phyloP scores from a whole-genome alignment of 768 basidiomycete species.

The Boletus sensibilis region DNA sequence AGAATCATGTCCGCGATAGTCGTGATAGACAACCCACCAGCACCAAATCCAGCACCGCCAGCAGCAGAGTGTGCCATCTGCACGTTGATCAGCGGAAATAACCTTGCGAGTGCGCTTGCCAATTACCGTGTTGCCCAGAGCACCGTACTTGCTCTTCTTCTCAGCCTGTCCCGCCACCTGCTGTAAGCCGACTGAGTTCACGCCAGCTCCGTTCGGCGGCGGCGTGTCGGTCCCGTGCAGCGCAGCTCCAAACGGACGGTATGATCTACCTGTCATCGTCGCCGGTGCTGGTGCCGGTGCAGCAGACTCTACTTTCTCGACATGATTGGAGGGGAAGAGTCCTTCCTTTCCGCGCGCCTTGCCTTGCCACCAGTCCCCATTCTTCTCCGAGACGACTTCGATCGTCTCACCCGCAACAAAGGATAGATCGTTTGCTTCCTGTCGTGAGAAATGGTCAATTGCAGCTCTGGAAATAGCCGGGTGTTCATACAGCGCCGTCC shows the following conservation, averaged over 20 bases:
- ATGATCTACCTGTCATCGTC: constrained; percentile 14
- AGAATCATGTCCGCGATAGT: background rate
- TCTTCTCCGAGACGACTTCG: constrained; percentile 76
- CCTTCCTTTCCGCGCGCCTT: constrained; percentile 60
- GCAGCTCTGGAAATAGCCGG: background rate
- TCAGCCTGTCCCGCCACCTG: constrained; percentile 26
- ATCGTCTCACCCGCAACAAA: constrained; percentile 76
- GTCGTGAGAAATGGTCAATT: constrained; percentile 9
- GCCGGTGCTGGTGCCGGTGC: background rate
- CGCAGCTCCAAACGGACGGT: constrained; percentile 40
- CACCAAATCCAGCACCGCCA: constrained; percentile 77
- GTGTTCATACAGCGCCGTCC: constrained; percentile 44
- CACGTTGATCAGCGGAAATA: constrained; percentile 21
- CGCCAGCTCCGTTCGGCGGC: constrained; percentile 26
- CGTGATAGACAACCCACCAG: constrained; percentile 43
- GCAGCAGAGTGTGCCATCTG: constrained; percentile 59
- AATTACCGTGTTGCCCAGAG: constrained; percentile 57
- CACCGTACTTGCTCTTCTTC: constrained; percentile 62
- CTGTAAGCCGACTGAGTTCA: constrained; percentile 33
- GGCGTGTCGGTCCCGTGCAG: constrained; percentile 35
- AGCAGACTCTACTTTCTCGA: constrained; percentile 50
- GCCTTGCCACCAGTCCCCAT: constrained; percentile 88
- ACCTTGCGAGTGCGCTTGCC: background rate
- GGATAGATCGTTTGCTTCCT: constrained; percentile 80
- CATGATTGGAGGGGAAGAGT: constrained; percentile 76